Evolutionary conservation across 179 eudicot species (phyloP), one percentile per base, ranked within the genome.

Genomic region (Beta macrorhiza): DNA sequence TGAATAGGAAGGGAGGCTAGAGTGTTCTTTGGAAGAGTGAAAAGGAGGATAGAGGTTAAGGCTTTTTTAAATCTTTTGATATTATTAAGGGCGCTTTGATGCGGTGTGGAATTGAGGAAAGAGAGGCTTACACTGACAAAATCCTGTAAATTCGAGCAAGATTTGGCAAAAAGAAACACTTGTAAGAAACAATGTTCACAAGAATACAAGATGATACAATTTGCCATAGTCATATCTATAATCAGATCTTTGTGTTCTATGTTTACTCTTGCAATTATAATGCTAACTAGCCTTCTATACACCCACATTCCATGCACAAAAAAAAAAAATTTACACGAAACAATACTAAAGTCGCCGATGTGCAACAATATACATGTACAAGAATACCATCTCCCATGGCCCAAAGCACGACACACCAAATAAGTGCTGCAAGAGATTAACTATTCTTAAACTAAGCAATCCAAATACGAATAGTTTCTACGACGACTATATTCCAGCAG

Each of bases 401-500:
- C 74, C 16, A n/a, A n/a, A 70, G 74, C 74, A 70, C 47, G 74
- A 29, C n/a, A 70, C 74, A 45, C 56, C 55, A 16, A 19, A 14
- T 47, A 45, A 52, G 52, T 68, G 52, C 20, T 42, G 29, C 19
- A 45, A 70, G 47, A 25, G 74, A 16, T 70, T 5, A 19, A 70
- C 12, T 13, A 47, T 47, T 14, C 56, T 70, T 55, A 70, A 70
- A 11, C n/a, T 17, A 70, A 47, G 56, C 74, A 70, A n/a, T 70
- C 74, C 56, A 70, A 17, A 70, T 70, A 70, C 11, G 74, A 70
- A 70, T 45, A 70, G 10, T 70, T 70, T 55, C 74, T 70, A 70
- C 56, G 56, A 17, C 74, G 56, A 70, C 25, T 70, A 70, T 89
- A 91, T 89, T 90, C 90, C 32, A 91, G 78, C 17, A 91, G 87